Base-by-base conservation (phyloP, 2,329 filamentous ascomycete species). In the Fusarium nygamai region DNA sequence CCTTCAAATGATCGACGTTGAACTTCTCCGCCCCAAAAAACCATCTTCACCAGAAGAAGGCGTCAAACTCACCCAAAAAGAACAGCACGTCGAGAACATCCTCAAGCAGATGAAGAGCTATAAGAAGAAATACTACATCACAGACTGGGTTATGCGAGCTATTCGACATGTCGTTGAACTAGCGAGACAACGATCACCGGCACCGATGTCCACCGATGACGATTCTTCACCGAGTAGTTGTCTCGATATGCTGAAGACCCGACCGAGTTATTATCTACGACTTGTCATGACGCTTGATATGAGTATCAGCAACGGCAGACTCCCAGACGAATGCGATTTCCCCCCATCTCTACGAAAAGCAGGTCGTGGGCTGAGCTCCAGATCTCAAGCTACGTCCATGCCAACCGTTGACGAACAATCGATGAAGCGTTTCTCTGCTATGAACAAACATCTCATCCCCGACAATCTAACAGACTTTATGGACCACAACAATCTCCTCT, bases 241-340 rank as follows among this genome's bases (percentile, higher is more conserved):
- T 57, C 60, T 67, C 2, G 75, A 78, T 4, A 78, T 78, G 59
- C 12, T 78, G 0, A 75, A 78, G 10, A 59, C 51, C 0, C 50
- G 71, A 4, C 76, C 76, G 0, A 78, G 61, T 1, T 73, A 75
- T 3, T 78, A 78, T 2, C 3, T 78, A 1, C 64, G 75, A 1
- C 38, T 78, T 0, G 76, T 75, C 0, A 72, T 78, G 67, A 78
- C 76, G 0, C 69, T 78, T 10, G 76, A 78, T 34, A 61, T 78
- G 46, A 78, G 76, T 16, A 78, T 78, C 16, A 78, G 76, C 27
- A 69, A 78, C 20, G 76, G 76, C 0, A 72, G 73, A 12, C 47
- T 78, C 0, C 76, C 76, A 2, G 76, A 78, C 0, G 76, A 78
- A 16, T 76, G 63, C 17, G 76, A 78, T 29, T 78, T 78, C 16